Percentiles rank a stretch among this genome's conserved stretches.
These are phyloP conservation scores for Rugosomyces carneus DNA, from an alignment of 1,284 basidiomycete species.

Conservation along the genomic window DNA sequence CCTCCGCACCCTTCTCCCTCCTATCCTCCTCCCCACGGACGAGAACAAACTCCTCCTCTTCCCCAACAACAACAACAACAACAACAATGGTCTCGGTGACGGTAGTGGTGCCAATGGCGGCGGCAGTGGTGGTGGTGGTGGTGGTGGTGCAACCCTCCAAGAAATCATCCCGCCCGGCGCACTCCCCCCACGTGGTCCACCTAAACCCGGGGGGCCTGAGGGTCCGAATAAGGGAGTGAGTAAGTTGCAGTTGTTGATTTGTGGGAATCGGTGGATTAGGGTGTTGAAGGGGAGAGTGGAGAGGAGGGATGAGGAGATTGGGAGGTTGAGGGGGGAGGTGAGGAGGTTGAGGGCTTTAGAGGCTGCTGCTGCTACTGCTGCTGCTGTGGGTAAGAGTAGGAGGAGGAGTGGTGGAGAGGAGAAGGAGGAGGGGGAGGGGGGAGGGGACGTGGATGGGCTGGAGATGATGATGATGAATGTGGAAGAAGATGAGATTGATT, in stretches of 20 bases:
- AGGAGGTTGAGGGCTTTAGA: conserved; percentile 25
- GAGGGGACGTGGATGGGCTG: conserved; percentile 29
- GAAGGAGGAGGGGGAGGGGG: conserved; percentile 22
- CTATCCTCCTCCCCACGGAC: conserved; percentile 77
- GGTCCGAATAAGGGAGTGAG: conserved; percentile 94
- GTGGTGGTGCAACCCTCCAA: too few species aligned
- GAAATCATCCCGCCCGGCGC: conserved; percentile 73
- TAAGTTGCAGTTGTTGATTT: conserved; percentile 88
- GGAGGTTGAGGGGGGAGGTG: conserved; percentile 64
- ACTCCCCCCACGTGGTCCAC: conserved; percentile 79
- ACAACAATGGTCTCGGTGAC: too few species aligned
- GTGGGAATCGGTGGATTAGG: conserved; percentile 84
- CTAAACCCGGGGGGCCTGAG: conserved; percentile 77
- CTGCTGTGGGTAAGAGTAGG: not conserved
- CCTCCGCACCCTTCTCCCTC: conserved; percentile 81
- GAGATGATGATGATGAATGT: too few species aligned
- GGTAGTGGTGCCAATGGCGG: too few species aligned
- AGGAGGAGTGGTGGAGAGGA: conserved; percentile 38
- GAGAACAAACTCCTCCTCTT: conserved; percentile 31
- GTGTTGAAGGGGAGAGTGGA: conserved; percentile 75
- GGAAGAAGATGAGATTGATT: too few species aligned
- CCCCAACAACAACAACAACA: too few species aligned
- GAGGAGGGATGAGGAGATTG: conserved; percentile 80
- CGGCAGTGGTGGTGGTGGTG: too few species aligned
- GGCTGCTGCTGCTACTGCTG: not conserved